Percentiles rank a stretch among this genome's conserved stretches.
phyloP scores from a whole-genome alignment of 2,329 filamentous ascomycete genomes.

The Aureobasidium sp. region DNA sequence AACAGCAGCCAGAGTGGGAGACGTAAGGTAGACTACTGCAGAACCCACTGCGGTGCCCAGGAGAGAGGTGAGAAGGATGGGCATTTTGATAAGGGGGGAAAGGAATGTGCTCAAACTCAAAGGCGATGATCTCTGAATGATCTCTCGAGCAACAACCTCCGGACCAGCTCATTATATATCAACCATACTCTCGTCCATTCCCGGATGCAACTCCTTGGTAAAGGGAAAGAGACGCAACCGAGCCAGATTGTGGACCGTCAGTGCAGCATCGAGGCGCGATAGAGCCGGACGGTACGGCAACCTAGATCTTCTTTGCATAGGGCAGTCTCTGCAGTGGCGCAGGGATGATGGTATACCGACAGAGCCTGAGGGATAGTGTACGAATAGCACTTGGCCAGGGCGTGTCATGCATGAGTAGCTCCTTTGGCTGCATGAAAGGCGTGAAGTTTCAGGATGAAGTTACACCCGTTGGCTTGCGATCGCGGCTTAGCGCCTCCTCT shows the following conservation, averaged over 20 bases:
- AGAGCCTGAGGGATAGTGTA: background rate
- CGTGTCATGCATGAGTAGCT: conserved; percentile 14
- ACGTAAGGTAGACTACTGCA: conserved; percentile 14
- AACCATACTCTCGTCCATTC: background rate
- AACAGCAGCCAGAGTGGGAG: conserved; percentile 7
- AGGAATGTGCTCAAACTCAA: conserved; percentile 7
- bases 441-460: conserved; percentile 12
- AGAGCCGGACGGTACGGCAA: conserved; percentile 3
- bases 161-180: background rate
- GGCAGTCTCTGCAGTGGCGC: conserved; percentile 3
- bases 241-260: background rate
- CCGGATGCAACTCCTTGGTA: background rate
- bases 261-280: conserved; percentile 3
- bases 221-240: background rate
- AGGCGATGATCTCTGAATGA: conserved; percentile 1
- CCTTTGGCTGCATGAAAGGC: conserved; percentile 7
- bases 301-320: conserved; percentile 2
- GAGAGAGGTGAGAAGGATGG: conserved; percentile 11
- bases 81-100: background rate
- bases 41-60: conserved; percentile 6
- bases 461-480: conserved; percentile 1
- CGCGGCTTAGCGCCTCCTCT: background rate
- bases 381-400: conserved; percentile 6
- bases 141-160: background rate
- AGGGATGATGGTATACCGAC: conserved; percentile 7